Base-by-base conservation (phyloP, 495 filamentous ascomycete genomes). In the Penicillium subrubescens region DNA sequence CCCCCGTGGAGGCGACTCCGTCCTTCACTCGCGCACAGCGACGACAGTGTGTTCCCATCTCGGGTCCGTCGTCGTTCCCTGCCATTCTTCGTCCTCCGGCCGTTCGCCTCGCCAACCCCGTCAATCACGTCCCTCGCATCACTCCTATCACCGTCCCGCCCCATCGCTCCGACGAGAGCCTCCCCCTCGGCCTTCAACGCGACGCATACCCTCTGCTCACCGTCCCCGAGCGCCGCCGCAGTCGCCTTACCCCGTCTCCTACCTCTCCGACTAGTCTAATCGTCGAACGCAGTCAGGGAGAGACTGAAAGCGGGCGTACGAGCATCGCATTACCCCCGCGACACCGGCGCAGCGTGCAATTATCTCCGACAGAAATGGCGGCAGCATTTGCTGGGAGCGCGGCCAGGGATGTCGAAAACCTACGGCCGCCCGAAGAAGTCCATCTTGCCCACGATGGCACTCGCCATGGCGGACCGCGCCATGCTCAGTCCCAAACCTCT, bases 121-220 rank as follows among this genome's bases (percentile, higher is more conserved):
- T 83, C 74, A 81, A 83, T 62, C 68, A 83, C 79, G 79, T 82
- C 64, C 81, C 81, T 52, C 79, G 81, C 52, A 75, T 76, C 39
- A 81, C 81, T 33, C 77, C 79, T 5, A 75, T 82, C 34, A 67
- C 73, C 5, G 54, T 77, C 55, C 71, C 67, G 53, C 65, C 69
- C 44, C 73, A 75, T 55, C 55, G 50, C 11, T 78, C 75, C 2
- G 71, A 77, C 77, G 87, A 76, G n/a, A 75, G 70, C 37, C 75
- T 81, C 19, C 72, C 75, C 0, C 72, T 80, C 29, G 69, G 73
- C 21, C 56, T 71, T 31, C 73, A 74, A 29, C 76, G 79, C 29
- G 87, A 87, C 79, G 87, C 87, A 51, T 87, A 86, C 67, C 90
- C 90, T 17, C 85, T 93, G 19, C 82, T 93, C 57, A 86, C 87